Evolutionary conservation across 1,284 basidiomycete species (phyloP), one percentile per base, ranked within the genome.

Genomic region (Neotropicomus parvogracilis): DNA sequence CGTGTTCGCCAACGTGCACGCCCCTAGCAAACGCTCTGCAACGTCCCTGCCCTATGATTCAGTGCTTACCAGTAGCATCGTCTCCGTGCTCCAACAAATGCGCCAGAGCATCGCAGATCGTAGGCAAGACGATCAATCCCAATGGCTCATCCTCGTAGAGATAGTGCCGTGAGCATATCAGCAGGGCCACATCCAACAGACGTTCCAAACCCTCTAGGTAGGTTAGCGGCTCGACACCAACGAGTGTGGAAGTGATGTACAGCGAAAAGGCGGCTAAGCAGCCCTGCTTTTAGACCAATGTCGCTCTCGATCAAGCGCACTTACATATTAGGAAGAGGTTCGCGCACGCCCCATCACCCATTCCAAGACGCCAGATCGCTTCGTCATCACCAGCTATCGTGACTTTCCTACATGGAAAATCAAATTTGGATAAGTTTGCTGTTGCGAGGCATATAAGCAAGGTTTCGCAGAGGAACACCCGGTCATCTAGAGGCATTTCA

Each of bases 161-260:
- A 49, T 72, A 73, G 26, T 75, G 64, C 33, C 63, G 67, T 24
- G 69, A 67, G 27, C 78, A 56, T 33, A 80, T 74, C 26, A 78
- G 62, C 10, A 80, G 52, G 4, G 81, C 59, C 1, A 68, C 64
- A 47, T 81, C 76, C 27, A 75, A 65, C 38, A 87, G 59, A 55
- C 75, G 72, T 44, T 78, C 68, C 76, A 80, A 80, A 32, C 75
- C 72, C 58, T 84, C 82, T 2, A 72, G 65, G 44, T 67, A 69
- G 27, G 63, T 58, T 28, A 81, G 58, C 6, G 68, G 46, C 44
- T 75, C 70, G 33, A 56, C 57, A 11, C 52, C 48, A 16, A 54
- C 52, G 12, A 50, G 50, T 12, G 62, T 54, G 12, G 60, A 60
- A 11, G 66, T 50, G 29, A 83, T 58, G 55, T 77, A 79, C 28